Evolutionary conservation across 2,329 filamentous ascomycete genomes (phyloP).

Genomic region (Ophiocordyceps australis): DNA sequence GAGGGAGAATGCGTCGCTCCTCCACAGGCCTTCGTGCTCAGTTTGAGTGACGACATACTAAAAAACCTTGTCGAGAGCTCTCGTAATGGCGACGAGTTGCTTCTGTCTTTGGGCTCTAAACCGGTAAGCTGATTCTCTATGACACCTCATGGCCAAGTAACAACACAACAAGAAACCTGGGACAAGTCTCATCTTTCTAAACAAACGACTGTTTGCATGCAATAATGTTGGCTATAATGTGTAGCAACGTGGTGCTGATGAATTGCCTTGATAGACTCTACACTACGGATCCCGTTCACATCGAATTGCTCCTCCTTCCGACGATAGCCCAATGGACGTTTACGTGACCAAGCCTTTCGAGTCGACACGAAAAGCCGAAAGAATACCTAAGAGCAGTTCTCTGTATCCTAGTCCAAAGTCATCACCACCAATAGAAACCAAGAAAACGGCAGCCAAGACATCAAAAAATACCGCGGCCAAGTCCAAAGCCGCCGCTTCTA

Average conservation of each 20-base stretch:
- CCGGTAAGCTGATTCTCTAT: slow-evolving; percentile 30
- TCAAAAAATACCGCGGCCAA: slow-evolving; percentile 12
- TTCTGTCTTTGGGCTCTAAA: slow-evolving; percentile 35
- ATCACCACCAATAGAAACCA: slow-evolving; percentile 3
- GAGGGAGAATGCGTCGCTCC: slow-evolving; percentile 23
- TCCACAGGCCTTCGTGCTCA: slow-evolving; percentile 37
- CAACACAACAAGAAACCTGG: no score
- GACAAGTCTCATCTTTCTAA: no score
- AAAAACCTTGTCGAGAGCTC: slow-evolving; percentile 44
- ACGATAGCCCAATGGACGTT: slow-evolving; percentile 33
- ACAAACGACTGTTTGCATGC: no score
- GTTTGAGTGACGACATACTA: slow-evolving; percentile 37
- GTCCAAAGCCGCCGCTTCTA: slow-evolving; percentile 11
- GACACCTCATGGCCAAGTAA: no score
- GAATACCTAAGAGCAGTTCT: slow-evolving; percentile 30
- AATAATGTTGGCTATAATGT: no score
- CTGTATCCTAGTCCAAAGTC: slow-evolving; percentile 24
- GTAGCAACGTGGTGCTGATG: no score
- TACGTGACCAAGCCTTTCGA: slow-evolving; percentile 34
- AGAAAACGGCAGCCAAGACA: slow-evolving; percentile 10
- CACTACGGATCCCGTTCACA: slow-evolving; percentile 33
- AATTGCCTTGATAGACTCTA: no score
- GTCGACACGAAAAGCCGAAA: slow-evolving; percentile 24
- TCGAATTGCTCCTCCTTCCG: slow-evolving; percentile 22
- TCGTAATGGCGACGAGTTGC: slow-evolving; percentile 34